Evolutionary conservation across 805 yeast species (phyloP), one percentile per base, ranked within the genome.

Genomic region (Saccharomycopsis amapae): DNA sequence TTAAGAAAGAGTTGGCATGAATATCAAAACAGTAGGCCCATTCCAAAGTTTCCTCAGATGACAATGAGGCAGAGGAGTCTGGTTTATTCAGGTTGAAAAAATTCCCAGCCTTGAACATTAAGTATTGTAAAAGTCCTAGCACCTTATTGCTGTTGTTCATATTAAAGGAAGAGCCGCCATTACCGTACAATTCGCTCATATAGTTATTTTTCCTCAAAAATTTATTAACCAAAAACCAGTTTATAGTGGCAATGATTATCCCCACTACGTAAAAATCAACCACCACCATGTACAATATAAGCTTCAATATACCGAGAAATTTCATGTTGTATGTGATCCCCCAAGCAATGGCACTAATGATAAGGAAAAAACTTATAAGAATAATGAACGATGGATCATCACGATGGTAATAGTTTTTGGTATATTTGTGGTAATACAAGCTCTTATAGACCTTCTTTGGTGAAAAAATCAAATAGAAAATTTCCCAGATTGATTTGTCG

Each of bases 21-120:
- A 88, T 81, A 58, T 88, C 97, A 60, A 89, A 89, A 65, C 96
- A 87, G 60, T 86, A 88, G 1, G 90, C 88, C 96, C 96, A 89
- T 60, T 89, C 96, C 44, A 86, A 65, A 34, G 69, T 65, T 22
- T 64, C 68, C 26, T 66, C 69, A n/a, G 64, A 58, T 28, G 49
- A 42, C 3, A 40, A 23, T 3, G 48, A 37, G 2, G 54, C 25
- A 18, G 46, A 34, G 38, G 58, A 62, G 24, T 62, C 61, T 33
- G 66, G 33, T 18, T 36, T 36, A 28, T 38, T 47, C n/a, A 9
- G 12, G 40, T 19, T 12, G 12, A 26, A 12, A 26, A 26, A 18
- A n/a, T n/a, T n/a, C 22, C 15, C 5, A 44, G 22, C 56, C 47
- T 28, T 28, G 31, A 10, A 28, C 10, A 28, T n/a, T n/a, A n/a